Percentiles rank a stretch among this genome's conserved stretches.
These are phyloP conservation scores for Cadophora sp. DNA, from an alignment of 2,329 filamentous ascomycete species.

Conservation along the genomic window DNA sequence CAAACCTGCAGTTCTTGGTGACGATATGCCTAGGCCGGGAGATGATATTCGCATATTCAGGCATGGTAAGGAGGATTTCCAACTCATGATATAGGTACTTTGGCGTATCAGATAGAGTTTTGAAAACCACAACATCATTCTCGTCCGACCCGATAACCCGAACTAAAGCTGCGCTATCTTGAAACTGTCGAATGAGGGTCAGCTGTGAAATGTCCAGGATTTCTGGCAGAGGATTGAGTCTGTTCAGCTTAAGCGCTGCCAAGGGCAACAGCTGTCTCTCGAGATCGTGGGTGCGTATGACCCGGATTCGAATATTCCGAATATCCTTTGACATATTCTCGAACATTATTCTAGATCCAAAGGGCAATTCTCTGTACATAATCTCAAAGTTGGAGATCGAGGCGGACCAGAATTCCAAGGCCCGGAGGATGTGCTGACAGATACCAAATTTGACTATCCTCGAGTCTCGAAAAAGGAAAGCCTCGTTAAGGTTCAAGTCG, in stretches of 20 bases:
- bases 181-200: slow-evolving; percentile 8
- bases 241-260: neutral
- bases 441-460: neutral
- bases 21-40: slow-evolving; percentile 5
- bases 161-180: slow-evolving; percentile 11
- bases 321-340: slow-evolving; percentile 7
- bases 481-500: neutral
- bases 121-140: neutral
- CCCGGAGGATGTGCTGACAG: slow-evolving; percentile 9
- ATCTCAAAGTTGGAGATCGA: slow-evolving; percentile 6
- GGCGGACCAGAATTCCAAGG: neutral
- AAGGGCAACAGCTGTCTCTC: slow-evolving; percentile 6
- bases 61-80: neutral
- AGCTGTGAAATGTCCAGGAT: slow-evolving; percentile 11
- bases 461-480: neutral
- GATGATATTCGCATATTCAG: slow-evolving; percentile 16
- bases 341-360: slow-evolving; percentile 19
- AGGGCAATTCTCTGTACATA: slow-evolving; percentile 8
- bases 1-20: slow-evolving; percentile 16
- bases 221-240: neutral
- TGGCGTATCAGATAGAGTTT: slow-evolving; percentile 1
- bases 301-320: neutral
- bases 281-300: slow-evolving; percentile 2
- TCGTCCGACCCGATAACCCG: neutral
- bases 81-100: slow-evolving; percentile 21